These are phyloP conservation scores for Dioscorea zingiberensis DNA, from an alignment of 106 monocot genomes.

Conservation along the genomic window DNA sequence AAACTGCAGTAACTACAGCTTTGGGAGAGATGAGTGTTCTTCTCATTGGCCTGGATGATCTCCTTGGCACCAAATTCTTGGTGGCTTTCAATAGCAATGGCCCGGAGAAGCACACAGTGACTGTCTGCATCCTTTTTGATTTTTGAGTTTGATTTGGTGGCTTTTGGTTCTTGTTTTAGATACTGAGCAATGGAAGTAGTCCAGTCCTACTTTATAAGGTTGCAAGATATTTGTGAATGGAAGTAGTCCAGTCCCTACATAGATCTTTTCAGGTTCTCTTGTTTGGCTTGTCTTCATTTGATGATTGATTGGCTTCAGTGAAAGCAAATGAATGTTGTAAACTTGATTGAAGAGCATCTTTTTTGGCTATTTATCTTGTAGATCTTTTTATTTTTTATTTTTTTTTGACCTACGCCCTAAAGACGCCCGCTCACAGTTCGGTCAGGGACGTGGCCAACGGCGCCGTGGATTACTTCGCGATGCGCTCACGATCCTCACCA, in stretches of 20 bases:
- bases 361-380: too few species aligned
- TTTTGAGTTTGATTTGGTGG: neutral
- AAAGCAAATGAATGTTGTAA: too few species aligned
- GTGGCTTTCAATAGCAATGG: slow-evolving; percentile 22
- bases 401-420: too few species aligned
- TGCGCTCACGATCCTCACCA: too few species aligned
- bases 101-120: slow-evolving; percentile 23
- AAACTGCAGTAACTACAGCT: neutral
- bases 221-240: slow-evolving; percentile 3
- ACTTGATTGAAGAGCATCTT: too few species aligned
- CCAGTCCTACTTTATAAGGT: neutral
- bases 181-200: neutral
- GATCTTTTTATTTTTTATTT: too few species aligned
- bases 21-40: neutral
- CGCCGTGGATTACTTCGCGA: too few species aligned
- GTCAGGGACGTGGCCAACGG: too few species aligned
- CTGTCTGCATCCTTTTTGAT: slow-evolving; percentile 32
- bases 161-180: too few species aligned
- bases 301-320: too few species aligned
- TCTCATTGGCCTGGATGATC: neutral
- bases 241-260: neutral
- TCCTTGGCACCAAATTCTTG: slow-evolving; percentile 7
- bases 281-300: too few species aligned
- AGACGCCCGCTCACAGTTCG: too few species aligned
- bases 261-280: neutral